These are phyloP conservation scores for Kwoniella sp. DNA, from an alignment of 768 basidiomycete species.

Conservation along the genomic window DNA sequence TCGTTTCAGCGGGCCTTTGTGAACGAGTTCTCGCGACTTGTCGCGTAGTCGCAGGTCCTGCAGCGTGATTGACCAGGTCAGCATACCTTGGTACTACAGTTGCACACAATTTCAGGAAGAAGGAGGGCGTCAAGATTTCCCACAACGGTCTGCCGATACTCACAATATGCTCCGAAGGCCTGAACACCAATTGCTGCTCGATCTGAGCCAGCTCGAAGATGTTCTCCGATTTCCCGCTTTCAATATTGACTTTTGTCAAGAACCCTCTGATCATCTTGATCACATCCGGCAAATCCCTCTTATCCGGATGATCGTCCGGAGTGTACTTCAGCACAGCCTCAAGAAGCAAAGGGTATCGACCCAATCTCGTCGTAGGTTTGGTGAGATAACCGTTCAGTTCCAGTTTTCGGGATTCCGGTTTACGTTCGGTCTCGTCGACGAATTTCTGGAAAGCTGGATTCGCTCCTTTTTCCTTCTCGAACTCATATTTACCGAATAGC, in stretches of 20 bases:
- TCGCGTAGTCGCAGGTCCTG: slow-evolving; percentile 85
- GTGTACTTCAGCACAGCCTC: slow-evolving; percentile 92
- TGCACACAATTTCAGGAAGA: too few species aligned
- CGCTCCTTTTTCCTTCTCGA: slow-evolving; percentile 94
- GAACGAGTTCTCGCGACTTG: slow-evolving; percentile 85
- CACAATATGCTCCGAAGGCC: slow-evolving; percentile 86
- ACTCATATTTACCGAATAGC: slow-evolving; percentile 96
- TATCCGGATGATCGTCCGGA: slow-evolving; percentile 84
- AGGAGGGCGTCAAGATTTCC: background rate
- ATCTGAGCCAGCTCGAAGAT: slow-evolving; percentile 92
- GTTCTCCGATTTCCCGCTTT: slow-evolving; percentile 94
- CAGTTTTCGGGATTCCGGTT: slow-evolving; percentile 91
- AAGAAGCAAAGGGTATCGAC: slow-evolving; percentile 90
- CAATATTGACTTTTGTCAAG: slow-evolving; percentile 82
- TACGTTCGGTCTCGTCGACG: slow-evolving; percentile 89
- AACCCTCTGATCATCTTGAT: slow-evolving; percentile 78
- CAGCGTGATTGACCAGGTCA: slow-evolving; percentile 3
- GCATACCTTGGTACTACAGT: too few species aligned
- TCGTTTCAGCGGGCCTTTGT: slow-evolving; percentile 86
- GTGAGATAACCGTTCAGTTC: slow-evolving; percentile 97
- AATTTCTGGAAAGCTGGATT: slow-evolving; percentile 92
- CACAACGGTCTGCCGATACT: slow-evolving; percentile 49
- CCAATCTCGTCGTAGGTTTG: slow-evolving; percentile 94
- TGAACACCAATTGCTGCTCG: slow-evolving; percentile 85
- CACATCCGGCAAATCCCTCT: slow-evolving; percentile 72